Percentiles rank a stretch among this genome's conserved stretches.
These are phyloP conservation scores for Lactarius evosmus DNA, from an alignment of 768 basidiomycete genomes.

Conservation along the genomic window DNA sequence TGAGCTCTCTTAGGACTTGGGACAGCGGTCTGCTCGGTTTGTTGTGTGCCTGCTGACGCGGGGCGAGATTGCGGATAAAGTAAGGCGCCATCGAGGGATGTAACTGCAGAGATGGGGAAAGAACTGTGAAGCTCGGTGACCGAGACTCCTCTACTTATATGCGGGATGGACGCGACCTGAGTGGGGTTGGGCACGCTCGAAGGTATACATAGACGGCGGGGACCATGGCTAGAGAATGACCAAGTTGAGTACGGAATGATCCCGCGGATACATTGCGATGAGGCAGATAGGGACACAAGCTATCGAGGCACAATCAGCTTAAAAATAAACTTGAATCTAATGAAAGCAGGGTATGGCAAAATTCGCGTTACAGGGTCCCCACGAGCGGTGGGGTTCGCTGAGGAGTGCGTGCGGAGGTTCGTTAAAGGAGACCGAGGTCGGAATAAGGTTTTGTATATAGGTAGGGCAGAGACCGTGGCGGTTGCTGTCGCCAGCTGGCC, in stretches of 20 bases:
- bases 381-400: background rate
- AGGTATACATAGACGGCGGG: slow-evolving; percentile 2
- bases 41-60: slow-evolving; percentile 4
- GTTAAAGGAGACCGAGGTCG: background rate
- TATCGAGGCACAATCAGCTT: background rate
- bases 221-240: background rate
- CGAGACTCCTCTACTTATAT: slow-evolving; percentile 5
- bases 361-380: background rate
- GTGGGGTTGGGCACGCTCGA: background rate
- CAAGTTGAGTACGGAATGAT: background rate
- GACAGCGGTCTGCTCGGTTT: slow-evolving; percentile 35
- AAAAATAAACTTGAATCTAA: background rate
- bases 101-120: background rate
- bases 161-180: background rate
- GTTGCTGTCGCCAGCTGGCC: background rate
- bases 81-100: slow-evolving; percentile 21
- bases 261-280: background rate
- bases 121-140: background rate
- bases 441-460: background rate
- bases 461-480: background rate
- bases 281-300: background rate
- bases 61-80: slow-evolving; percentile 22
- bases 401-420: background rate
- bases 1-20: slow-evolving; percentile 41
- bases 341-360: background rate